Conservation (phyloP, 805 yeast species). For the Millerozyma acaciae region DNA sequence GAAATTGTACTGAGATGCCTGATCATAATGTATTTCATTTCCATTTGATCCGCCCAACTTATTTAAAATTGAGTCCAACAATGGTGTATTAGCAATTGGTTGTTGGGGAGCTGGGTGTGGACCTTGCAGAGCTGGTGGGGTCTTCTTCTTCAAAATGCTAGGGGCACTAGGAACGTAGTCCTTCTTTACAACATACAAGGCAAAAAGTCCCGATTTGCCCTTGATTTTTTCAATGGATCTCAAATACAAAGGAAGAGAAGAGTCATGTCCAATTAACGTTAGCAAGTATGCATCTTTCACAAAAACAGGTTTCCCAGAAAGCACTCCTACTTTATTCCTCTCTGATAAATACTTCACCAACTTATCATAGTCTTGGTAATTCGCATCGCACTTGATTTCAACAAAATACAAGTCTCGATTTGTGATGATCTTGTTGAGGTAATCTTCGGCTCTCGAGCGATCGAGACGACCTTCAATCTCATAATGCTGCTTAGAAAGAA, state of each 20-base stretch:
- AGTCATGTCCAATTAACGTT: slow-evolving; percentile 31
- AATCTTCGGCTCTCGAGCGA: slow-evolving; percentile 49
- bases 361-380: slow-evolving; percentile 23
- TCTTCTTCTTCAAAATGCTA: slow-evolving; percentile 13
- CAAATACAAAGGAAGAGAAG: slow-evolving; percentile 20
- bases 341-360: slow-evolving; percentile 43
- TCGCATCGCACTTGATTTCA: slow-evolving; percentile 29
- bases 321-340: slow-evolving; percentile 55
- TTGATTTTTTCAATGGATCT: slow-evolving; percentile 9
- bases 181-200: slow-evolving; percentile 34
- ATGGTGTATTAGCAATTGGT: slow-evolving; percentile 1
- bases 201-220: slow-evolving; percentile 24
- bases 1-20: background rate
- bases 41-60: slow-evolving; percentile 16
- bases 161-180: slow-evolving; percentile 27
- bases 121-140: slow-evolving; percentile 1
- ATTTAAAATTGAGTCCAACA: slow-evolving; percentile 23
- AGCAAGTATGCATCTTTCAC: slow-evolving; percentile 65
- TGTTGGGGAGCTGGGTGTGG: slow-evolving; percentile 1
- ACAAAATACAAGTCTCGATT: slow-evolving; percentile 54
- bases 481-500: slow-evolving; percentile 28
- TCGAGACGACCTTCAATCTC: slow-evolving; percentile 64
- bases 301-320: slow-evolving; percentile 44
- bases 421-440: slow-evolving; percentile 44
- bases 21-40: background rate